Evolutionary conservation across 2,329 filamentous ascomycete genomes (phyloP).

Genomic region (Ceratocystis albifundus): DNA sequence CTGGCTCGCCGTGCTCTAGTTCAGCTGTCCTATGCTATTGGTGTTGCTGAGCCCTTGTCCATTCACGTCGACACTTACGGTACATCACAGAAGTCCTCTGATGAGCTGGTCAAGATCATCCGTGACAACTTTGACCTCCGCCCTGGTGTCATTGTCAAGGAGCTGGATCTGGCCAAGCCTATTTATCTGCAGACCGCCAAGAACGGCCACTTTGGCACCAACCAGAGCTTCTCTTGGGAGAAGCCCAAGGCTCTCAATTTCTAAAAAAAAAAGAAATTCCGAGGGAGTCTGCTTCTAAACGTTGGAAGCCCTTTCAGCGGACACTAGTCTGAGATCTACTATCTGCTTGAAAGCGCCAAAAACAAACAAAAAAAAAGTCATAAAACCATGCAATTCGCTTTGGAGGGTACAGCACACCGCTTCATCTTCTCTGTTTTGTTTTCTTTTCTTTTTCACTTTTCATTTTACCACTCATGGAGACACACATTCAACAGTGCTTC

Average conservation of each 20-base stretch:
- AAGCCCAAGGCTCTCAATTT: conserved; percentile 89
- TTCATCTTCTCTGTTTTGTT: conserved; percentile 23
- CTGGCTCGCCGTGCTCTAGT: conserved; percentile 88
- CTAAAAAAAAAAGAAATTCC: conserved; percentile 49
- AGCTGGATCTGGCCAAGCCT: conserved; percentile 86
- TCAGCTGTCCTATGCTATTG: conserved; percentile 98
- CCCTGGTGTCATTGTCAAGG: conserved; percentile 95
- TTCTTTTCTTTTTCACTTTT: conserved; percentile 21
- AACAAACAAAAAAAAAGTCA: conserved; percentile 15
- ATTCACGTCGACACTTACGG: conserved; percentile 98
- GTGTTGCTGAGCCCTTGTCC: conserved; percentile 93
- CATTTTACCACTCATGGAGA: conserved; percentile 24
- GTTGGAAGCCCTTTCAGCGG: background rate
- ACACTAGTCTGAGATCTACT: background rate
- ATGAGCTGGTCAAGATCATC: conserved; percentile 93
- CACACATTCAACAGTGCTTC: conserved; percentile 36
- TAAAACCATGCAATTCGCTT: conserved; percentile 10
- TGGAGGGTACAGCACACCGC: conserved; percentile 24
- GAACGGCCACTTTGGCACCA: conserved; percentile 97
- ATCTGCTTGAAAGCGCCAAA: conserved; percentile 11
- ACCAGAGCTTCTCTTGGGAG: conserved; percentile 97
- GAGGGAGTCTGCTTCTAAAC: conserved; percentile 3
- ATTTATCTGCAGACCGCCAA: conserved; percentile 98
- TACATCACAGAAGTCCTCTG: conserved; percentile 76
- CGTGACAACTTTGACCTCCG: conserved; percentile 93